Conservation (phyloP, 257 asterid genomes). For the Cynanchum wilfordii region DNA sequence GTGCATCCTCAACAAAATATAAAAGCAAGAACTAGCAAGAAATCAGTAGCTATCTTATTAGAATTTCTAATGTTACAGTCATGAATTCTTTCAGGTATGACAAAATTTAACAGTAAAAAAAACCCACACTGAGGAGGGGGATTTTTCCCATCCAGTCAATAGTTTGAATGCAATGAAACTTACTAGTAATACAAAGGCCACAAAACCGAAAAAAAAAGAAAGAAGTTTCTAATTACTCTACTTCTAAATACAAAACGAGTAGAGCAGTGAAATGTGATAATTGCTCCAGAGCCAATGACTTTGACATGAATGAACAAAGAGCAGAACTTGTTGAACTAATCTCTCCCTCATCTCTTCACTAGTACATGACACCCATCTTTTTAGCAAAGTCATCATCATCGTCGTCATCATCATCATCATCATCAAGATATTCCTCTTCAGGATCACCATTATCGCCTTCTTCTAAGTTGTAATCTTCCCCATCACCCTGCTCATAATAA, state of each 20-base stretch:
- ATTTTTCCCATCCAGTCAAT: conserved; percentile 24
- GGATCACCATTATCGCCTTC: conserved; percentile 55
- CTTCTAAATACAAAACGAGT: conserved; percentile 48
- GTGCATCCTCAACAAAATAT: neutral
- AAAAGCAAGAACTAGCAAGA: neutral
- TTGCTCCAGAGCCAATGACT: conserved; percentile 21
- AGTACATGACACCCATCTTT: conserved; percentile 80
- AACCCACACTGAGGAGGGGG: conserved; percentile 14
- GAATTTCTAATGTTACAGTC: conserved; percentile 22
- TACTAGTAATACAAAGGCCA: conserved; percentile 32
- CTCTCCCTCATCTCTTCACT: conserved; percentile 24
- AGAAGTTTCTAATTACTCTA: conserved; percentile 22
- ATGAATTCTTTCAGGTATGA: conserved; percentile 10
- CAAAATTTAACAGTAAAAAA: conserved; percentile 5
- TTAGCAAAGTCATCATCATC: conserved; percentile 64
- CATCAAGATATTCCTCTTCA: conserved; percentile 57
- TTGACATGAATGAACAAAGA: conserved; percentile 10
- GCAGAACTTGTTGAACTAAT: neutral
- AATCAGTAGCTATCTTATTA: conserved; percentile 13
- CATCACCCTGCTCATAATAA: conserved; percentile 60
- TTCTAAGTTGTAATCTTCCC: conserved; percentile 47
- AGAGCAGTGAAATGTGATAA: conserved; percentile 36
- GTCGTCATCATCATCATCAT: conserved; percentile 44
- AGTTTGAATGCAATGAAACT: conserved; percentile 21
- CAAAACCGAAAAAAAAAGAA: neutral